Percentiles rank a stretch among this genome's conserved stretches.
Evolutionary conservation across 495 filamentous ascomycete species (phyloP).

Genomic region (Hypoxylon lienhwacheense): DNA sequence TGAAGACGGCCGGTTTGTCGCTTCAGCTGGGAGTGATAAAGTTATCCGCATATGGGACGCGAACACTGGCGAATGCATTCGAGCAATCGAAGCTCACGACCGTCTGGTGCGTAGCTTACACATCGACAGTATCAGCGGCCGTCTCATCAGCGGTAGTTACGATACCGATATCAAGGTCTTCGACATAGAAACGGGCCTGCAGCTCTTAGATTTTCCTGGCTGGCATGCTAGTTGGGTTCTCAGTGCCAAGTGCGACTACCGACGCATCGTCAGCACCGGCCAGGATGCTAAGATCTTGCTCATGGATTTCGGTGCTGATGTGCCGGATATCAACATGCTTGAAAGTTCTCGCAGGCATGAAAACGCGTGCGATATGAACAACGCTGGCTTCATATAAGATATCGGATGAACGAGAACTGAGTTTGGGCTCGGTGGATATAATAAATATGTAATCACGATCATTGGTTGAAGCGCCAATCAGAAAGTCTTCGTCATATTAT

Average conservation of each 20-base stretch:
- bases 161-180: conserved; percentile 92
- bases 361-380: conserved; percentile 28
- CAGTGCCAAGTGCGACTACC: conserved; percentile 91
- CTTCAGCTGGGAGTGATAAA: conserved; percentile 91
- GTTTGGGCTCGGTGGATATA: conserved; percentile 2
- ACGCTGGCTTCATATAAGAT: conserved; percentile 36
- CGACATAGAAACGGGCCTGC: conserved; percentile 72
- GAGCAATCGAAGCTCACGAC: conserved; percentile 74
- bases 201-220: conserved; percentile 74
- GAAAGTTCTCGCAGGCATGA: conserved; percentile 45
- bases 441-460: conserved; percentile 21
- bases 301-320: conserved; percentile 78
- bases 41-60: conserved; percentile 94
- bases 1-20: conserved; percentile 83
- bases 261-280: conserved; percentile 87
- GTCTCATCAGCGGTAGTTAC: conserved; percentile 89
- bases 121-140: conserved; percentile 77
- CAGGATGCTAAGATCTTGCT: conserved; percentile 89
- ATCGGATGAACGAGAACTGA: not conserved
- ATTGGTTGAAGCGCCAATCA: not conserved
- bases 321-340: conserved; percentile 57
- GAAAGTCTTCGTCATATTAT: not conserved
- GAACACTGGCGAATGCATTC: conserved; percentile 79
- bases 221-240: conserved; percentile 97
- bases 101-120: conserved; percentile 85